Percentiles rank a stretch among this genome's conserved stretches.
phyloP scores from a whole-genome alignment of 139 green algal species.

The Axilococcus clingmanii region DNA sequence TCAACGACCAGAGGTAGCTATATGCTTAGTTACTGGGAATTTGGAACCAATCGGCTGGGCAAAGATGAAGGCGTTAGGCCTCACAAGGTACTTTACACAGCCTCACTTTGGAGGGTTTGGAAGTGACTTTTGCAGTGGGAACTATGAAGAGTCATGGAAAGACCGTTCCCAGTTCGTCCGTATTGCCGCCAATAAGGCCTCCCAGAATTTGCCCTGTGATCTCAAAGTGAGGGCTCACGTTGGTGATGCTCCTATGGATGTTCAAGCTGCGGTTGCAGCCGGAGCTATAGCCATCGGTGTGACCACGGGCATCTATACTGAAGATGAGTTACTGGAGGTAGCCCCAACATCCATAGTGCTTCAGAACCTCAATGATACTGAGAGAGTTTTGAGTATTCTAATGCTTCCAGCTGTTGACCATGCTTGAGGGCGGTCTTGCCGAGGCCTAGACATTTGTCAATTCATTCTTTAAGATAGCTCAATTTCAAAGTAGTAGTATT shows the following conservation, averaged over 20 bases:
- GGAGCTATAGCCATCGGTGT: slow-evolving; percentile 58
- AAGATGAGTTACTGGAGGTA: slow-evolving; percentile 30
- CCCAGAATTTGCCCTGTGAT: background rate
- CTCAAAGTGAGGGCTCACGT: slow-evolving; percentile 44
- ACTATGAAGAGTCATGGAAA: slow-evolving; percentile 56
- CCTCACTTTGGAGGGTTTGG: slow-evolving; percentile 85
- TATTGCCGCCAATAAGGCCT: slow-evolving; percentile 42
- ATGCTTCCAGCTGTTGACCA: background rate
- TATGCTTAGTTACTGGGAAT: slow-evolving; percentile 86
- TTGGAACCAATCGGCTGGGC: slow-evolving; percentile 81
- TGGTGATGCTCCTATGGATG: slow-evolving; percentile 74
- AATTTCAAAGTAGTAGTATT: no score
- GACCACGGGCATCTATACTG: slow-evolving; percentile 61
- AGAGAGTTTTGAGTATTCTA: slow-evolving; percentile 10
- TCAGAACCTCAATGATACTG: slow-evolving; percentile 13
- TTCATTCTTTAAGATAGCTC: no score
- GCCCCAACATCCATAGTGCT: slow-evolving; percentile 17
- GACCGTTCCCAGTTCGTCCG: slow-evolving; percentile 76
- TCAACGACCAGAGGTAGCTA: slow-evolving; percentile 19
- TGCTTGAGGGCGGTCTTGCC: no score
- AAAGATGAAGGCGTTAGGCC: slow-evolving; percentile 69
- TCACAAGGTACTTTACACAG: slow-evolving; percentile 61
- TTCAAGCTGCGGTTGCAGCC: slow-evolving; percentile 56
- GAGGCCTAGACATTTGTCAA: no score
- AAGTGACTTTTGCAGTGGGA: slow-evolving; percentile 46